Conservation (phyloP, 331 rosid genomes). For the Rosa hybrid region DNA sequence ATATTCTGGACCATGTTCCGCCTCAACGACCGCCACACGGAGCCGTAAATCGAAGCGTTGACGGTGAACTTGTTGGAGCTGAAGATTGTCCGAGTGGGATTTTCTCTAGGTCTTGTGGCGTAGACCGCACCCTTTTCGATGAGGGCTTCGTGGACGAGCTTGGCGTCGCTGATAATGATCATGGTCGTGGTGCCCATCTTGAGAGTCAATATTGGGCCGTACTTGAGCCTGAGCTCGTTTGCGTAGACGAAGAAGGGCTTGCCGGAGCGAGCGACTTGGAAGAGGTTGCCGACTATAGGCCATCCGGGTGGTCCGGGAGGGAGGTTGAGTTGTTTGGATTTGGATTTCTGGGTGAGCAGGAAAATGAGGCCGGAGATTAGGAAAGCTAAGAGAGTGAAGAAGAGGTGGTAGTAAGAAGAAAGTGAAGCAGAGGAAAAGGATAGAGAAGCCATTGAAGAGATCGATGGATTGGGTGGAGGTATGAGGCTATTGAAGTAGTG, state of each 20-base stretch:
- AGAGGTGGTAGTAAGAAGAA: slow-evolving; percentile 37
- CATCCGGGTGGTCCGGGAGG: slow-evolving; percentile 95
- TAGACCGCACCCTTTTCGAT: slow-evolving; percentile 60
- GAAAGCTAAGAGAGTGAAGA: slow-evolving; percentile 52
- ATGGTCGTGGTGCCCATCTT: slow-evolving; percentile 73
- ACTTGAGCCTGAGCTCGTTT: slow-evolving; percentile 32
- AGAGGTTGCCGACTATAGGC: slow-evolving; percentile 90
- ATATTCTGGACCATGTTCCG: slow-evolving; percentile 94
- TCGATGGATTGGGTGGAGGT: not conserved
- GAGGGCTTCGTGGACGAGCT: slow-evolving; percentile 67
- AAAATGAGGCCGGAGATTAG: slow-evolving; percentile 46
- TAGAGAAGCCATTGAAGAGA: slow-evolving; percentile 42
- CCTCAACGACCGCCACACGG: slow-evolving; percentile 76
- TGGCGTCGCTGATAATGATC: slow-evolving; percentile 63
- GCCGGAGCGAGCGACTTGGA: slow-evolving; percentile 70
- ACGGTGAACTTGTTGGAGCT: slow-evolving; percentile 81
- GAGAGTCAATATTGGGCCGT: slow-evolving; percentile 77
- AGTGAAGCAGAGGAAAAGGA: slow-evolving; percentile 24
- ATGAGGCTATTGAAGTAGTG: not conserved
- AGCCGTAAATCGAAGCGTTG: slow-evolving; percentile 73
- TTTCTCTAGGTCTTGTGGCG: slow-evolving; percentile 69
- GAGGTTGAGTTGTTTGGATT: slow-evolving; percentile 46
- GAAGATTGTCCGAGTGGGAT: slow-evolving; percentile 79
- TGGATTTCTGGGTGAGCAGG: slow-evolving; percentile 42
- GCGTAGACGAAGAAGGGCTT: slow-evolving; percentile 66